These are phyloP conservation scores for Coffea eugenioides DNA, from an alignment of 257 asterid species.

Conservation along the genomic window DNA sequence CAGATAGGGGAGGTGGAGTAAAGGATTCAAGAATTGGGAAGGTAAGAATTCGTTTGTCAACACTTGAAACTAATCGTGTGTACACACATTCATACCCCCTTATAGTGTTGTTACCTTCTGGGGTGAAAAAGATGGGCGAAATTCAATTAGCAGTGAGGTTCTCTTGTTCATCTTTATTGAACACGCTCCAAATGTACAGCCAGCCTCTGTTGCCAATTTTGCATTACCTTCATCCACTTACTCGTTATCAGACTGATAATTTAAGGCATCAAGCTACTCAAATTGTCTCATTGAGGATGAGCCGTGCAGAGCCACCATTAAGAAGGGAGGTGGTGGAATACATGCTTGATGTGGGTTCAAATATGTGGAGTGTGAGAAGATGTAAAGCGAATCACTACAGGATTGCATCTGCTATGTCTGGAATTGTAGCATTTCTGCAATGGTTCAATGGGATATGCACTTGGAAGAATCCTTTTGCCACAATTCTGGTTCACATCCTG, in stretches of 20 bases:
- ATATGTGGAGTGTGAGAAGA: constrained; percentile 79
- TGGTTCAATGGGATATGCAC: constrained; percentile 48
- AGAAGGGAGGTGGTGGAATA: constrained; percentile 77
- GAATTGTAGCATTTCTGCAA: constrained; percentile 31
- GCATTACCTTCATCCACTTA: constrained; percentile 69
- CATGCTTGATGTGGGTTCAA: constrained; percentile 90
- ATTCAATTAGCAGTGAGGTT: constrained; percentile 81
- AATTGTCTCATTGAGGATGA: constrained; percentile 58
- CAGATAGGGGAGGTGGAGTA: constrained; percentile 31
- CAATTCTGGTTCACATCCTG: constrained; percentile 51
- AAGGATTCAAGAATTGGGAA: constrained; percentile 74
- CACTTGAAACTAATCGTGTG: constrained; percentile 68
- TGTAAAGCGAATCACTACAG: constrained; percentile 72
- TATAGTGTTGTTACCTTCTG: constrained; percentile 55
- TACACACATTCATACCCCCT: constrained; percentile 84
- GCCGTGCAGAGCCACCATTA: constrained; percentile 79
- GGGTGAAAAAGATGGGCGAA: constrained; percentile 85
- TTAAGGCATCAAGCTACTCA: constrained; percentile 80
- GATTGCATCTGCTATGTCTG: constrained; percentile 46
- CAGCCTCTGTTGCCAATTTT: constrained; percentile 63
- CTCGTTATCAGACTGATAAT: constrained; percentile 55
- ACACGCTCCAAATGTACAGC: constrained; percentile 50
- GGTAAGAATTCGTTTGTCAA: constrained; percentile 70
- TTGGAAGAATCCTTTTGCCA: constrained; percentile 56
- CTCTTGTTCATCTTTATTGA: constrained; percentile 56